These are phyloP conservation scores for Aristolochia contorta DNA, from an alignment of 164 flowering plant genomes.

Conservation along the genomic window DNA sequence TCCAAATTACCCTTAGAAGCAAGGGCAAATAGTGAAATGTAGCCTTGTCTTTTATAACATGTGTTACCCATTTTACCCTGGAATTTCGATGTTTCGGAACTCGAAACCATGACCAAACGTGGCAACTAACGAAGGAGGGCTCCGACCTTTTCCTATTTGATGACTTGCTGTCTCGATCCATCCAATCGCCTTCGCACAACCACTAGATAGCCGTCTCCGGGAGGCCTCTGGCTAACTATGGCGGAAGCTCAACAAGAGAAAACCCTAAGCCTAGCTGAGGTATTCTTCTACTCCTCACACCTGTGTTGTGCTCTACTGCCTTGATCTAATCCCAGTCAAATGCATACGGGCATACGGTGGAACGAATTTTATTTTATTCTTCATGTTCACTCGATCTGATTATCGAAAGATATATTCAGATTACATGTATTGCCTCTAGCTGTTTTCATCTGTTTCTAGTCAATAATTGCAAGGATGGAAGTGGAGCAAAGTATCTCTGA, in stretches of 20 bases:
- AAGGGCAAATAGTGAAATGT: too few species aligned
- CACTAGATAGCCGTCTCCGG: too few species aligned
- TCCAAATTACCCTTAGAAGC: slow-evolving; percentile 1
- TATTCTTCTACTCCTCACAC: not conserved
- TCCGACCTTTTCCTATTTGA: too few species aligned
- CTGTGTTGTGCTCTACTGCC: not conserved
- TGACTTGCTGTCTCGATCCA: too few species aligned
- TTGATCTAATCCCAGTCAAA: not conserved
- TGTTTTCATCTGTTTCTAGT: not conserved
- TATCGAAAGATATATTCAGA: not conserved
- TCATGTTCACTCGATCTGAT: not conserved
- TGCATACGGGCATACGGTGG: not conserved
- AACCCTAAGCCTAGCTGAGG: slow-evolving; percentile 21
- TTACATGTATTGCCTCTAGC: not conserved
- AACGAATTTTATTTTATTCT: not conserved
- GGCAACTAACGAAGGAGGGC: too few species aligned
- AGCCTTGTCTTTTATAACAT: too few species aligned
- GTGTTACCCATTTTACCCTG: too few species aligned
- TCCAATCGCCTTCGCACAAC: too few species aligned
- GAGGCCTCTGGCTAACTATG: slow-evolving; percentile 2
- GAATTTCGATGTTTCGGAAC: too few species aligned
- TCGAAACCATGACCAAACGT: too few species aligned
- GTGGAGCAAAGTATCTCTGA: not conserved
- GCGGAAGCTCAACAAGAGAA: slow-evolving; percentile 13
- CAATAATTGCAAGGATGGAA: not conserved